Evolutionary conservation across 1,139 yeast species (phyloP).

Genomic region (Trichomonascaceae sp.): DNA sequence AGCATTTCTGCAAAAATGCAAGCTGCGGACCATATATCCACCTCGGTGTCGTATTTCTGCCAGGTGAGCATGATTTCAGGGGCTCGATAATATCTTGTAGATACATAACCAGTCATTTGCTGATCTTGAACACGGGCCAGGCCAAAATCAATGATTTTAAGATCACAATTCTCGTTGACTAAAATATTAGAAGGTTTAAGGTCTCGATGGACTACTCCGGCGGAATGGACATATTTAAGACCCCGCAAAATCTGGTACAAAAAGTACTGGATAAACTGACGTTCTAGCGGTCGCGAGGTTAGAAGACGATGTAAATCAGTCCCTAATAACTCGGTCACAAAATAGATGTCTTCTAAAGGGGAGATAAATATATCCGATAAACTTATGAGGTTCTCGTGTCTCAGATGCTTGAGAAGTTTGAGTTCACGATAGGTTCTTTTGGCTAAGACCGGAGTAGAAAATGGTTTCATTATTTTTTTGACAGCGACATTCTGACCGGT

Average conservation of each 20-base stretch:
- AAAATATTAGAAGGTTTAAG: conserved; percentile 87
- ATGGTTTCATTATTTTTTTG: conserved; percentile 96
- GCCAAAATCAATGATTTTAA: conserved; percentile 96
- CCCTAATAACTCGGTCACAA: conserved; percentile 94
- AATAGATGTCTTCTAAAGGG: conserved; percentile 93
- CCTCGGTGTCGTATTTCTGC: conserved; percentile 99
- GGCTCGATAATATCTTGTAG: conserved; percentile 94
- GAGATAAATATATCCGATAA: conserved; percentile 90
- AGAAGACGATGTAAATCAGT: conserved; percentile 89
- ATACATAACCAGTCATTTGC: conserved; percentile 98
- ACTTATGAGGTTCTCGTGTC: conserved; percentile 91
- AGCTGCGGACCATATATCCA: conserved; percentile 99
- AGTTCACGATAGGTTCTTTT: conserved; percentile 95
- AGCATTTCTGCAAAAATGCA: conserved; percentile 98
- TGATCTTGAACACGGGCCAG: conserved; percentile 96
- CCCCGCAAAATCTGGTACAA: conserved; percentile 91
- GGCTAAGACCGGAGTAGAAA: conserved; percentile 88
- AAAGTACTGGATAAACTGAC: conserved; percentile 93
- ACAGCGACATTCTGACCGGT: conserved; percentile 95
- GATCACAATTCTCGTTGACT: conserved; percentile 91
- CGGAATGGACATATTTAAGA: conserved; percentile 90
- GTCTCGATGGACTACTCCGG: conserved; percentile 95
- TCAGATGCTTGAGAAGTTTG: conserved; percentile 83
- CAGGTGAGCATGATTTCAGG: conserved; percentile 99
- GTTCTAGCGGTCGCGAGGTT: conserved; percentile 89